phyloP scores from a whole-genome alignment of 306 rosid species.

The Lupinus albus region DNA sequence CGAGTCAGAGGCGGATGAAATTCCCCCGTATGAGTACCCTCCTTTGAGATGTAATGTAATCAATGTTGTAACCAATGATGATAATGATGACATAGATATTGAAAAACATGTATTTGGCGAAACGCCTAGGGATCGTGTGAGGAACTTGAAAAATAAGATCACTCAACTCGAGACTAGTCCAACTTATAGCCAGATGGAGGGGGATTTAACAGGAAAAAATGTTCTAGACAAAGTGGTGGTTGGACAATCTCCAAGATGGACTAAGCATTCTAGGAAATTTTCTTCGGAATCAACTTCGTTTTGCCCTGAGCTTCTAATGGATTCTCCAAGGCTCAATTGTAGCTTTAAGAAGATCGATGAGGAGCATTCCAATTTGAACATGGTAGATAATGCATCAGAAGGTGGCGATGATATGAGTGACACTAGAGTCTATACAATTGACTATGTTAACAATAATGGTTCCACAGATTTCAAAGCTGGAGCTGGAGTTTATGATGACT shows the following conservation, averaged over 20 bases:
- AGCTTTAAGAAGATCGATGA: conserved; percentile 72
- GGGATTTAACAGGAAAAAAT: conserved; percentile 53
- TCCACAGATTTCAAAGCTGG: conserved; percentile 56
- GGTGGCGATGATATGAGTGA: conserved; percentile 75
- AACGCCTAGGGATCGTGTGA: conserved; percentile 74
- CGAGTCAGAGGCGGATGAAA: conserved; percentile 66
- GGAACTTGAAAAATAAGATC: conserved; percentile 74
- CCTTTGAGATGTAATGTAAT: conserved; percentile 70
- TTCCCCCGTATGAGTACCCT: conserved; percentile 76
- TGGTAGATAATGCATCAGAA: conserved; percentile 72
- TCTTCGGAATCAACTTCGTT: conserved; percentile 66
- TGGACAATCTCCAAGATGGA: conserved; percentile 71
- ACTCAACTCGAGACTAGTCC: conserved; percentile 77
- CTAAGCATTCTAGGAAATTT: conserved; percentile 57
- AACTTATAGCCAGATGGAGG: conserved; percentile 62
- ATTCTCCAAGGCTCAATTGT: conserved; percentile 54
- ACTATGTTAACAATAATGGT: conserved; percentile 64
- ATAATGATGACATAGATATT: conserved; percentile 60
- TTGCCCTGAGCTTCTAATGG: conserved; percentile 50
- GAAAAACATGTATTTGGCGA: conserved; percentile 90
- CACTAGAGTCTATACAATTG: conserved; percentile 77
- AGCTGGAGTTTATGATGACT: conserved; percentile 51
- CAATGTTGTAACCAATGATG: conserved; percentile 51
- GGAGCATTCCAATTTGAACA: conserved; percentile 58
- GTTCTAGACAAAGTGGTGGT: conserved; percentile 75